Evolutionary conservation across 495 filamentous ascomycete species (phyloP), one percentile per base, ranked within the genome.

Genomic region (Opeltia flavorubescens): DNA sequence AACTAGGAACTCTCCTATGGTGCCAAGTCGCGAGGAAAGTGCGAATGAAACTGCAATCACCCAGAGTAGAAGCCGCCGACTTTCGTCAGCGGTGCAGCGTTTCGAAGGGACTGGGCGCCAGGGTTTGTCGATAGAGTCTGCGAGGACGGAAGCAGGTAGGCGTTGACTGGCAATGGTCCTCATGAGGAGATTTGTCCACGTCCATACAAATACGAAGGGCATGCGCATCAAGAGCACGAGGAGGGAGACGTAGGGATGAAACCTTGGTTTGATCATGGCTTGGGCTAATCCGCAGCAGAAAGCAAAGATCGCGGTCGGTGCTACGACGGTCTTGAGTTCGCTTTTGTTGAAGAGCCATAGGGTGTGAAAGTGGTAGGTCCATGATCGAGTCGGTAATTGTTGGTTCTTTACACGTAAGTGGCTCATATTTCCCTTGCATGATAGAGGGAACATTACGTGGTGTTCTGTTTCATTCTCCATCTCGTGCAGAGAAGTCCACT

Each of bases 81-180:
- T 58, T 28, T 70, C 55, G 0, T 54, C 54, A 0, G 50, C 25
- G 6, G 57, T 66, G 15, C 77, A 55, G 6, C 62, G 60, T 0
- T 59, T 53, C 0, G 54, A 50, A 0, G 68, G 70, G 1, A 79
- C 55, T 0, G 71, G 68, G 0, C 75, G 63, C 70, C 72, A 77
- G 0, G 70, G 71, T 56, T 78, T 80, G 58, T 80, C 78, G 49
- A 72, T 49, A 0, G 21, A 8, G 49, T 76, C 72, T 55, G 75
- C 74, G 0, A 49, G 26, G 8, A 71, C 51, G 2, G 71, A 69
- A 17, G 56, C 49, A 0, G 61, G 59, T 11, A 49, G 56, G 7
- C 68, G 62, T 49, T 75, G 71, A 55, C 75, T 77, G 24, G 60
- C 56, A 12, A 74, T 53, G 46, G 56, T 54, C 52, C 65, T 65